Base-by-base conservation (phyloP, 306 rosid genomes). In the Dryas drummondii region DNA sequence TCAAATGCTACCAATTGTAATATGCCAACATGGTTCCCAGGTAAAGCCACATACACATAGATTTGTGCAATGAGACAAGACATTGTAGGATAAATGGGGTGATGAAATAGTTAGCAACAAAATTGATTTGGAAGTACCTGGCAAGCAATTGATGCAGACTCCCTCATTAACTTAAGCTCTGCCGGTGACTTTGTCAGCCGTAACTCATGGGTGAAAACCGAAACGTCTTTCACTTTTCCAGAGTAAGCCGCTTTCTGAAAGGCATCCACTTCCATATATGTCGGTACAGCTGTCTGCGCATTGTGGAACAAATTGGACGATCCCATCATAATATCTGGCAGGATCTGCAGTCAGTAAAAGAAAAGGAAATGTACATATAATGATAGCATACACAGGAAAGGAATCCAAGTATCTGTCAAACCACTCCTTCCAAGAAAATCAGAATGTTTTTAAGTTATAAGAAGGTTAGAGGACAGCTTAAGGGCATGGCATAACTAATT, bases 111-210 rank as follows among this genome's bases (percentile, higher is more conserved):
- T 49, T 50, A 59, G 57, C 7, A 15, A 12, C 22, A 57, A 11
- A 41, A 51, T 14, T 47, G 52, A 62, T 12, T 62, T 68, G 64
- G 50, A 78, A 80, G 78, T 84, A 94, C 99, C 94, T 91, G 97
- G 85, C 99, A 87, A 80, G 96, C 96, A 85, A 92, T 83, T 60
- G 99, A 85, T 61, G 97, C 99, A 65, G 96, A 85, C 77, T 90
- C 97, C 83, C 84, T 94, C 97, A 94, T 90, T 75, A 94, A 84
- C 82, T 78, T 86, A 68, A 90, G 78, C 89, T 94, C 97, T 74
- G 99, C 93, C n/a, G 89, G 86, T 45, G 99, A 94, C 81, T 94
- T 94, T 84, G 81, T 84, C 90, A 86, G 84, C 58, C 99, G 89
- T 75, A 94, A 74, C 74, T 87, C 90, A 77, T 94, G 89, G 74